Evolutionary conservation across 225 moss, liverwort and hornwort species (phyloP).

Genomic region (Straminergon stramineum): DNA sequence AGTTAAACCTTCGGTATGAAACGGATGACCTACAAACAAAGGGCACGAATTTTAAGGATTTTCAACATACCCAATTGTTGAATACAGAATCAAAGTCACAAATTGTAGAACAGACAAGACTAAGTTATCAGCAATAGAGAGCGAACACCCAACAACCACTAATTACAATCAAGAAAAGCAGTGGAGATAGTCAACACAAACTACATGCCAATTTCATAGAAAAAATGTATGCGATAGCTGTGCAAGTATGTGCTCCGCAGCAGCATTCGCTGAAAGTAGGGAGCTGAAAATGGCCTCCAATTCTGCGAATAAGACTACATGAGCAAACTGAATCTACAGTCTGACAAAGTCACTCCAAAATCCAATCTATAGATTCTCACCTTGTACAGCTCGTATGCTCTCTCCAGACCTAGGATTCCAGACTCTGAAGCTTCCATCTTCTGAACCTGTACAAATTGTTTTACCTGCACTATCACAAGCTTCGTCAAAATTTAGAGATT

Average conservation of each 20-base stretch:
- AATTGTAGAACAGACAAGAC: neutral
- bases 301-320: neutral
- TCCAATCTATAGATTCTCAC: constrained; percentile 11
- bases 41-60: neutral
- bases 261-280: neutral
- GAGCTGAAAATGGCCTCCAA: neutral
- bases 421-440: constrained; percentile 70
- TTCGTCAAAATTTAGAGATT: neutral
- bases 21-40: constrained; percentile 66
- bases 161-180: neutral
- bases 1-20: constrained; percentile 65
- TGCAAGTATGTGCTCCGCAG: neutral
- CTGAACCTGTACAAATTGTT: constrained; percentile 73
- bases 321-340: neutral
- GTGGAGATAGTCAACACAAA: neutral
- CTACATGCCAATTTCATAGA: neutral
- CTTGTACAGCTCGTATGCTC: constrained; percentile 60
- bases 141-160: neutral
- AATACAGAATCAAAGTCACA: neutral
- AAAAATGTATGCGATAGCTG: neutral
- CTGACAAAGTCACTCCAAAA: neutral
- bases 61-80: neutral
- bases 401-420: constrained; percentile 92
- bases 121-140: neutral
- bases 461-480: constrained; percentile 41